A percentile compares a stretch with the other conserved stretches of the same genome.
Conservation (phyloP, 345 rosid species). For the Noccaea caerulescens region DNA sequence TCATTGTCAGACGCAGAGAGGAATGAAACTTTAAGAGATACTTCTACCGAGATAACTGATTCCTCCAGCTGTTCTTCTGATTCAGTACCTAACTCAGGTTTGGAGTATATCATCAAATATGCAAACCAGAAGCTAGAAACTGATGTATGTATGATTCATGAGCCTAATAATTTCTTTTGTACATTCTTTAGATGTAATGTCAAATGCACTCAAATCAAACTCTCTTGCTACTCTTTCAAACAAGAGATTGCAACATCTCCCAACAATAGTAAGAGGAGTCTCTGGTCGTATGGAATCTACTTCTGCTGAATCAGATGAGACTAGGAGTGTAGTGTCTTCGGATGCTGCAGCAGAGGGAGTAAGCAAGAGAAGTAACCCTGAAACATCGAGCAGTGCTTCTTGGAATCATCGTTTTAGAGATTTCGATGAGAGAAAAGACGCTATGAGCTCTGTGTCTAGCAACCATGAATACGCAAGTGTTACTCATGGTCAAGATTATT, state of each 20-base stretch:
- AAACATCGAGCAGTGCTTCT: conserved; percentile 4
- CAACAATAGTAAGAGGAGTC: conserved; percentile 26
- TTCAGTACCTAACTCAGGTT: conserved; percentile 37
- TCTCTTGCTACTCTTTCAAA: conserved; percentile 21
- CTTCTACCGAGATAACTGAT: conserved; percentile 45
- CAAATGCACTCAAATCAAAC: conserved; percentile 25
- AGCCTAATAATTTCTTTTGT: conserved; percentile 3
- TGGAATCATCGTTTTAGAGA: conserved; percentile 36
- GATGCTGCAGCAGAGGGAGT: conserved; percentile 29
- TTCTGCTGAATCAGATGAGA: conserved; percentile 30
- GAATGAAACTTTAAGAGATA: conserved; percentile 47
- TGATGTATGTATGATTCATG: conserved; percentile 17
- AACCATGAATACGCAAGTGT: conserved; percentile 40
- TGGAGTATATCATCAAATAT: background rate
- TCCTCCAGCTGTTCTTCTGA: conserved; percentile 51
- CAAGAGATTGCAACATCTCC: conserved; percentile 33
- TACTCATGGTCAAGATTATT: conserved; percentile 47
- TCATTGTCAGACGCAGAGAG: conserved; percentile 48
- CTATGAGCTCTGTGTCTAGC: conserved; percentile 43
- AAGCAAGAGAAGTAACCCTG: conserved; percentile 38
- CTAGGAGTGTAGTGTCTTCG: conserved; percentile 17
- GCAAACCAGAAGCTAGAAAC: background rate
- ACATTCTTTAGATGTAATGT: conserved; percentile 27
- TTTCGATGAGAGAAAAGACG: conserved; percentile 45
- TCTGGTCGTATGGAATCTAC: conserved; percentile 32